Evolutionary conservation across 2,329 filamentous ascomycete genomes (phyloP), one percentile per base, ranked within the genome.

Genomic region (Trichoderma gracile): DNA sequence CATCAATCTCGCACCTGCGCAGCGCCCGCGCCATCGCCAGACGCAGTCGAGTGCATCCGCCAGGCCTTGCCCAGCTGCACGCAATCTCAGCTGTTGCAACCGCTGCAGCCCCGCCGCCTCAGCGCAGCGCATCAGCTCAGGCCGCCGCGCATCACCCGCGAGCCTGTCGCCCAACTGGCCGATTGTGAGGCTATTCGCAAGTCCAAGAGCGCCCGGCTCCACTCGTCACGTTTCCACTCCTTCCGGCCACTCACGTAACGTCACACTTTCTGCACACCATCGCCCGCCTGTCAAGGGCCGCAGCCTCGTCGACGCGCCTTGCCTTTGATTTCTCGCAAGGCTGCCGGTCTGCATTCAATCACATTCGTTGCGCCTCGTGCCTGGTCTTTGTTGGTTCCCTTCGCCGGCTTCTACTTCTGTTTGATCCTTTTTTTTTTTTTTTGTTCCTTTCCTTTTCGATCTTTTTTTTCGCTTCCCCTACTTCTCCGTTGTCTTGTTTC

Each of bases 141-240:
- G 40, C 53, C 50, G 21, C 50, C 25, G 50, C 49, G 69, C 54
- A 40, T 52, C 61, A 54, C 52, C 56, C 46, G 46, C 56, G 12
- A 33, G 49, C 50, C 65, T 60, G 69, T 72, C 62, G 69, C 70
- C 68, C 66, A 68, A 70, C 66, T 66, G 59, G 67, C 55, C 46
- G 57, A 71, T 68, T 63, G 74, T 79, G 77, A 79, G 74, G 77
- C 75, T 78, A 78, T 79, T 78, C 77, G 69, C 75, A 77, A 68
- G 53, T 53, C n/a, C 46, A 40, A 40, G 27, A 59, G 61, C 60
- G 53, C 64, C 54, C 65, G 66, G 62, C 66, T 61, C 62, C 64
- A 58, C 63, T 46, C 56, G 64, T 59, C 53, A 65, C 52, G 58
- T 42, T 64, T 62, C 58, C 46, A 61, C 58, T 58, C 65, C 42